Conservation (phyloP, 148 eudicot species). For the Nepenthes mirabilis region DNA sequence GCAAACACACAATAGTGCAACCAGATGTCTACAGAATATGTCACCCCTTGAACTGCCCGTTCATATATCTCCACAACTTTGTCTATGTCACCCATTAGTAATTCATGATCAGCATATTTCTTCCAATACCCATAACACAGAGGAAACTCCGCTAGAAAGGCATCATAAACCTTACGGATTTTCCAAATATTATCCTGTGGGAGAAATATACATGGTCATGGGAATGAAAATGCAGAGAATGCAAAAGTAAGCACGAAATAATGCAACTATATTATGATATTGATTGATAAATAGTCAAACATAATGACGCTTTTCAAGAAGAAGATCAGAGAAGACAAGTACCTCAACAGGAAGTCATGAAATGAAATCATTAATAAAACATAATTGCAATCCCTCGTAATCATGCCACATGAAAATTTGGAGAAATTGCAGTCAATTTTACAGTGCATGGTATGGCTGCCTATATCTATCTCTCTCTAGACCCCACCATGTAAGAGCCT, state of each 20-base stretch:
- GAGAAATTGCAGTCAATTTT: too few relatives aligned
- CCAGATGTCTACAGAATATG: slow-evolving; percentile 99
- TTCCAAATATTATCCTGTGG: slow-evolving; percentile 58
- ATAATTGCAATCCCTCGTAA: too few relatives aligned
- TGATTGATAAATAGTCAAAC: too few relatives aligned
- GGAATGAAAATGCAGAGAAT: not conserved
- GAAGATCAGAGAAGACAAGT: too few relatives aligned
- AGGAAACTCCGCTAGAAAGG: slow-evolving; percentile 92
- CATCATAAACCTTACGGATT: slow-evolving; percentile 82
- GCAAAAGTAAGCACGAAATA: not conserved
- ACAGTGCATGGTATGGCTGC: too few relatives aligned
- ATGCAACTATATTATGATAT: too few relatives aligned
- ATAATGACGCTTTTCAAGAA: too few relatives aligned
- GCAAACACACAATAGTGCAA: slow-evolving; percentile 89
- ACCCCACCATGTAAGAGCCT: too few relatives aligned
- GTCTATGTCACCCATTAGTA: slow-evolving; percentile 65
- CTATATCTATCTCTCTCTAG: too few relatives aligned
- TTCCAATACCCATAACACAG: slow-evolving; percentile 99
- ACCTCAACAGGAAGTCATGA: too few relatives aligned
- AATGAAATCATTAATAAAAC: too few relatives aligned
- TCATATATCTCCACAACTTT: slow-evolving; percentile 98
- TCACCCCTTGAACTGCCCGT: slow-evolving; percentile 89
- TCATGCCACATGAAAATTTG: too few relatives aligned
- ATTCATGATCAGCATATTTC: slow-evolving; percentile 98
- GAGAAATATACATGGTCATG: not conserved